phyloP scores from a whole-genome alignment of 1,139 yeast species.

The Spathaspora sp. region DNA sequence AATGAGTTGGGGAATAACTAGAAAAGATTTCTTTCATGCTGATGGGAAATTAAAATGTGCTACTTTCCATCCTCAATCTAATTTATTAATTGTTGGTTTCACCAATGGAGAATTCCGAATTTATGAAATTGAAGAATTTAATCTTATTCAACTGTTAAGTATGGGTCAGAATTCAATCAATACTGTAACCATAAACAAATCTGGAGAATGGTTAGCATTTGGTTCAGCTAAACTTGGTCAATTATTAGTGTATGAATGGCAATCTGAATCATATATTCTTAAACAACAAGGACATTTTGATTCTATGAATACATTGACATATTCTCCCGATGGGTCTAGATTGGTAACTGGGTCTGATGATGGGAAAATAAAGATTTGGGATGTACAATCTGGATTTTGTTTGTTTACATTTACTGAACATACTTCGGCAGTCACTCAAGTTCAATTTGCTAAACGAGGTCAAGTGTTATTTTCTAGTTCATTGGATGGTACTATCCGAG shows the following conservation, averaged over 20 bases:
- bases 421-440: constrained; percentile 82
- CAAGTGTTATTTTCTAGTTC: constrained; percentile 90
- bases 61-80: constrained; percentile 73
- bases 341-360: constrained; percentile 95
- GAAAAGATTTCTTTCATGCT: constrained; percentile 71
- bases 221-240: constrained; percentile 94
- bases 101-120: constrained; percentile 86
- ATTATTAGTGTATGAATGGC: constrained; percentile 96
- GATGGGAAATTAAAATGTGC: constrained; percentile 78
- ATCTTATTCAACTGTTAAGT: constrained; percentile 77
- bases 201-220: constrained; percentile 97
- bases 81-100: constrained; percentile 85
- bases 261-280: constrained; percentile 89
- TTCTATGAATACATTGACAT: constrained; percentile 76
- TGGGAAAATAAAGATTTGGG: constrained; percentile 97
- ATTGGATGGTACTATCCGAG: constrained; percentile 94
- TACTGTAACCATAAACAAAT: constrained; percentile 70
- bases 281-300: constrained; percentile 98
- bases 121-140: constrained; percentile 78
- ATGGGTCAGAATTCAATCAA: constrained; percentile 92
- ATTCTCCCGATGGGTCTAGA: constrained; percentile 93
- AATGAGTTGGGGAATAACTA: constrained; percentile 79
- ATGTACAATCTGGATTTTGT: constrained; percentile 88
- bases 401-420: constrained; percentile 91
- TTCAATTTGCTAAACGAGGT: constrained; percentile 83